These are phyloP conservation scores for Apodospora peruviana DNA, from an alignment of 495 filamentous ascomycete genomes.

Conservation along the genomic window DNA sequence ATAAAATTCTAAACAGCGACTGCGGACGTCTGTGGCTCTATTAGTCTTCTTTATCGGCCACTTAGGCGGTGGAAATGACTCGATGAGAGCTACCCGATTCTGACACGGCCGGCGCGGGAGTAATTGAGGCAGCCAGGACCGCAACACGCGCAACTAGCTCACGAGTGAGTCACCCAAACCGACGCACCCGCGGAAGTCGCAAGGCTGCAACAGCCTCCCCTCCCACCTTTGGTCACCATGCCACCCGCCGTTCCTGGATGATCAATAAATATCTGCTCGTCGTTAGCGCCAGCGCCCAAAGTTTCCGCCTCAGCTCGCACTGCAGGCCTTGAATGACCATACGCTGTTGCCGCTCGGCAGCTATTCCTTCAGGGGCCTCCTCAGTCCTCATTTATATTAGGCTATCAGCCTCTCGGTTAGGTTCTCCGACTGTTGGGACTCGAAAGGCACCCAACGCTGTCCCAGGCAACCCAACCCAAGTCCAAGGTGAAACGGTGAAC, in stretches of 20 bases:
- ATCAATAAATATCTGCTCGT: too few relatives aligned
- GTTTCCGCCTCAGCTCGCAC: neutral
- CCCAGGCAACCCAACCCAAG: neutral
- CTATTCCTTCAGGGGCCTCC: neutral
- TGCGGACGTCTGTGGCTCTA: too few relatives aligned
- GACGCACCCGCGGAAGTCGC: neutral
- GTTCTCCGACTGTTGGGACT: neutral
- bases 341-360: neutral
- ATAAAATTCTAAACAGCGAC: too few relatives aligned
- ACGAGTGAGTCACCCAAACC: constrained; percentile 1
- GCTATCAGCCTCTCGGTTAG: neutral
- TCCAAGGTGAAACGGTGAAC: neutral
- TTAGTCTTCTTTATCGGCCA: neutral
- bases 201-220: neutral
- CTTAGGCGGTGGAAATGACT: constrained; percentile 1
- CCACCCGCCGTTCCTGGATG: too few relatives aligned
- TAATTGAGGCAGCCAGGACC: constrained; percentile 3
- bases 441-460: neutral
- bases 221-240: neutral
- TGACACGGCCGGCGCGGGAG: neutral
- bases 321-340: neutral
- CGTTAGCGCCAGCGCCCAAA: too few relatives aligned
- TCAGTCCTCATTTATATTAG: neutral
- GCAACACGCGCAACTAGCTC: neutral
- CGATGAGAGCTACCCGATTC: constrained; percentile 1